Evolutionary conservation across 371 early-diverging fungal genomes (phyloP).

Genomic region (Lichtheimia ornata): DNA sequence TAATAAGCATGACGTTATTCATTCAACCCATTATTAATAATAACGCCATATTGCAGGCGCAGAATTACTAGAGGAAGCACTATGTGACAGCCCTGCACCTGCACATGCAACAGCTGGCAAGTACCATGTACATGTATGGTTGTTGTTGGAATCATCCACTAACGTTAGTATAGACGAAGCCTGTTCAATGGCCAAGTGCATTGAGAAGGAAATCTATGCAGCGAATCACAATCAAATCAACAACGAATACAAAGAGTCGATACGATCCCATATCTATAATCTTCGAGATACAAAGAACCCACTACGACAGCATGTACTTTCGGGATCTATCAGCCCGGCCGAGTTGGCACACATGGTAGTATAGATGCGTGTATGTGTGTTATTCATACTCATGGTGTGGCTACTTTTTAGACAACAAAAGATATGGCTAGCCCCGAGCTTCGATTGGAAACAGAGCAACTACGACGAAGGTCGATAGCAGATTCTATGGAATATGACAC

Average conservation of each 20-base stretch:
- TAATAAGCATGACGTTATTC: too few relatives aligned
- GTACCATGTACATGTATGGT: background rate
- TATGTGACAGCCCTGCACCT: too few relatives aligned
- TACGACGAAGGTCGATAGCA: slow-evolving; percentile 22
- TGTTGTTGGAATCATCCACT: background rate
- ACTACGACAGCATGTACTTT: slow-evolving; percentile 16
- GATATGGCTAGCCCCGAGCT: slow-evolving; percentile 28
- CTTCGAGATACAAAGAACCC: slow-evolving; percentile 22
- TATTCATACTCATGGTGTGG: too few relatives aligned
- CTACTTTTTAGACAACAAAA: slow-evolving; percentile 2
- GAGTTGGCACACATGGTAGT: slow-evolving; percentile 19
- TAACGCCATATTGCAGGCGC: slow-evolving; percentile 2
- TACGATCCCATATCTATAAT: slow-evolving; percentile 24
- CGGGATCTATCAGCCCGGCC: slow-evolving; percentile 13
- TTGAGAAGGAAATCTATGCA: slow-evolving; percentile 18
- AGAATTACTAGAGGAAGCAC: slow-evolving; percentile 10
- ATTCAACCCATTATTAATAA: too few relatives aligned
- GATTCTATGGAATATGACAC: slow-evolving; percentile 24
- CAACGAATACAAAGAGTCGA: slow-evolving; percentile 20
- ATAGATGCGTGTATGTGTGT: too few relatives aligned
- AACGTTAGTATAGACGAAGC: background rate
- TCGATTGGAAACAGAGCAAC: slow-evolving; percentile 13
- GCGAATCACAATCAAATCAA: slow-evolving; percentile 12
- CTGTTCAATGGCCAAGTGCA: background rate
- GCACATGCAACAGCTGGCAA: too few relatives aligned